Conservation (phyloP, 2,329 filamentous ascomycete species). For the Nectriaceae sp. region DNA sequence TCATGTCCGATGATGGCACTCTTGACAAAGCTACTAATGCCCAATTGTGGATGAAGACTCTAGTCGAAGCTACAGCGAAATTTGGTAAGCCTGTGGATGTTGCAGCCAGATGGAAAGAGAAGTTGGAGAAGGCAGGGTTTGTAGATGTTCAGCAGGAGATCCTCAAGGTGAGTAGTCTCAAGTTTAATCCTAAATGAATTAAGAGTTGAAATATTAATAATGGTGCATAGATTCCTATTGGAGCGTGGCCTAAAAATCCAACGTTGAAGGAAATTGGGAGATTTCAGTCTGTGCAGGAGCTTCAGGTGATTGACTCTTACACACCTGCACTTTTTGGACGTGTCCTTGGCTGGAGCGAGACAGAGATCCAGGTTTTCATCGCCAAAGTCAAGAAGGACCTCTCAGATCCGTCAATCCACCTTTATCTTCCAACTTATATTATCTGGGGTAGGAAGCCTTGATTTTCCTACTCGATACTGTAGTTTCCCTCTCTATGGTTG, state of each 20-base stretch:
- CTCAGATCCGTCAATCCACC: slow-evolving; percentile 12
- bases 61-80: not conserved
- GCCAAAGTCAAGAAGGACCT: slow-evolving; percentile 17
- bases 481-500: not conserved
- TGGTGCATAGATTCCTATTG: slow-evolving; percentile 4
- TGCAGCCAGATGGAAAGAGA: not conserved
- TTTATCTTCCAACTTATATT: slow-evolving; percentile 13
- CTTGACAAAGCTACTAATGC: not conserved
- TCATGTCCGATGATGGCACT: slow-evolving; percentile 11
- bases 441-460: slow-evolving; percentile 10
- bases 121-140: slow-evolving; percentile 3
- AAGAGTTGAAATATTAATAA: not conserved
- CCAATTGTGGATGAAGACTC: slow-evolving; percentile 1
- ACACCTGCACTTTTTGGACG: slow-evolving; percentile 9
- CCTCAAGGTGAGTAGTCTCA: slow-evolving; percentile 3
- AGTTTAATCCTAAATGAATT: not conserved
- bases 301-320: slow-evolving; percentile 8
- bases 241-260: slow-evolving; percentile 3
- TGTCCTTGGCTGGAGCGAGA: slow-evolving; percentile 11
- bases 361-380: slow-evolving; percentile 14
- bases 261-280: slow-evolving; percentile 7
- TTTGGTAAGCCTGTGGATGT: slow-evolving; percentile 5
- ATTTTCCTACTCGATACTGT: not conserved
- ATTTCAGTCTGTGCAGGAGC: slow-evolving; percentile 5
- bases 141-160: slow-evolving; percentile 4